These are phyloP conservation scores for Gossypium longicalyx DNA, from an alignment of 345 rosid species.

Conservation along the genomic window DNA sequence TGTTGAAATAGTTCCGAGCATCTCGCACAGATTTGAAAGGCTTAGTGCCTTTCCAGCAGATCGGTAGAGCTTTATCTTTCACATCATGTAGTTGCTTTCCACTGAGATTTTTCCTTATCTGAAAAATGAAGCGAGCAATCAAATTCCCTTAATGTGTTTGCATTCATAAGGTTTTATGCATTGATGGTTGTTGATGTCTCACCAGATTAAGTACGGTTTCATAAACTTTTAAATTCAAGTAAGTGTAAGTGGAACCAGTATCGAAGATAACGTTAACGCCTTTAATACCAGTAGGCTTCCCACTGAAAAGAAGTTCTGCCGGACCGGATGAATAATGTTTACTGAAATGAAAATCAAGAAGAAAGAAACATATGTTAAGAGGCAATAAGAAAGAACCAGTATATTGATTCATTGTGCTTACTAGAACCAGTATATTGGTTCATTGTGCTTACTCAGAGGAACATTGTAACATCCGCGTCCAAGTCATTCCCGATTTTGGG, in stretches of 20 bases:
- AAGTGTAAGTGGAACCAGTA: conserved; percentile 82
- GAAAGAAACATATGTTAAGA: not conserved
- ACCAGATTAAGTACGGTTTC: conserved; percentile 53
- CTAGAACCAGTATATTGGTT: conserved; percentile 16
- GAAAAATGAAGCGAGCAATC: not conserved
- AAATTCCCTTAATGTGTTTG: not conserved
- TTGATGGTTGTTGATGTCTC: conserved; percentile 15
- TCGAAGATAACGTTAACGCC: conserved; percentile 58
- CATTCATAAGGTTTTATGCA: not conserved
- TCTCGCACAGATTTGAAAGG: conserved; percentile 12
- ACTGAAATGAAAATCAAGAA: conserved; percentile 36
- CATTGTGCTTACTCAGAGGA: conserved; percentile 32
- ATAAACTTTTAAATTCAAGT: conserved; percentile 54
- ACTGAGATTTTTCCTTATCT: conserved; percentile 15
- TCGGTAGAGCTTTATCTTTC: conserved; percentile 19
- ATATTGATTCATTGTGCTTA: conserved; percentile 23
- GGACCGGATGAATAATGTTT: conserved; percentile 62
- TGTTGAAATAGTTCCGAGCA: conserved; percentile 19
- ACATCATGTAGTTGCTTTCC: conserved; percentile 9
- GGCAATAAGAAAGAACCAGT: not conserved
- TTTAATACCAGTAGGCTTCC: conserved; percentile 50
- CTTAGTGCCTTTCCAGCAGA: conserved; percentile 23
- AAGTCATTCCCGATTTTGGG: conserved; percentile 52
- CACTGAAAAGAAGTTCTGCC: conserved; percentile 55
- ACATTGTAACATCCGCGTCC: conserved; percentile 50